Base-by-base conservation (phyloP, 1,139 yeast genomes). In the Nakaseomyces kungkrabaensis region DNA sequence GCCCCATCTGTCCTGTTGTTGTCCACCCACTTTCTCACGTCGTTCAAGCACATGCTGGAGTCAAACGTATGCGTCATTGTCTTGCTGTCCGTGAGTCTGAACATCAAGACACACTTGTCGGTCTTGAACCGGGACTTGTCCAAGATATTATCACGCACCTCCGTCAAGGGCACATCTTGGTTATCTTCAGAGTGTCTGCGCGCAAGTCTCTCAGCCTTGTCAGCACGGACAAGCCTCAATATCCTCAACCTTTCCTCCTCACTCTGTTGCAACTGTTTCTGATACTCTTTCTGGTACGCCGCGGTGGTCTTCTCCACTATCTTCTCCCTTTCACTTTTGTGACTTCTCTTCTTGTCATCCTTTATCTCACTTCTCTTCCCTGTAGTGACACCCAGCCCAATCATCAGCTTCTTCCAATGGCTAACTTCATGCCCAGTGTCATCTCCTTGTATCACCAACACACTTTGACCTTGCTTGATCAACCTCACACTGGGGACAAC, bases 11-110 rank as follows among this genome's bases (percentile, higher is more conserved):
- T 72, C 49, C 81, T 68, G 53, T 75, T 74, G 5, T 56, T 56
- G 53, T 81, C 87, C 5, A 84, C 71, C 87, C 88, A 84, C 22
- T 61, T 63, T 48, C 92, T 72, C 4, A 83, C 89, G 49, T 74
- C 77, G 42, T 65, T 56, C 43, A 65, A 17, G 22, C 22, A 17
- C 22, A 17, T 17, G 22, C 22, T 43, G 1, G 67, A 56, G 13
- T 50, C 51, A 41, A 65, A 65, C 11, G 56, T 56, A 37, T 59
- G 58, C 11, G 56, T 60, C 11, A 65, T 45, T 13, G 61, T 57
- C 24, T 55, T 54, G 37, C 67, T 62, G 46, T 64, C 56, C 4
- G 67, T 61, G 29, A 63, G 50, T 43, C 59, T 59, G 34, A 65
- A 57, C 48, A 57, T 59, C 24, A 65, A 49, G 5, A 57, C 53